phyloP scores from a whole-genome alignment of 2,329 filamentous ascomycete species.

The Colletotrichum sp. region DNA sequence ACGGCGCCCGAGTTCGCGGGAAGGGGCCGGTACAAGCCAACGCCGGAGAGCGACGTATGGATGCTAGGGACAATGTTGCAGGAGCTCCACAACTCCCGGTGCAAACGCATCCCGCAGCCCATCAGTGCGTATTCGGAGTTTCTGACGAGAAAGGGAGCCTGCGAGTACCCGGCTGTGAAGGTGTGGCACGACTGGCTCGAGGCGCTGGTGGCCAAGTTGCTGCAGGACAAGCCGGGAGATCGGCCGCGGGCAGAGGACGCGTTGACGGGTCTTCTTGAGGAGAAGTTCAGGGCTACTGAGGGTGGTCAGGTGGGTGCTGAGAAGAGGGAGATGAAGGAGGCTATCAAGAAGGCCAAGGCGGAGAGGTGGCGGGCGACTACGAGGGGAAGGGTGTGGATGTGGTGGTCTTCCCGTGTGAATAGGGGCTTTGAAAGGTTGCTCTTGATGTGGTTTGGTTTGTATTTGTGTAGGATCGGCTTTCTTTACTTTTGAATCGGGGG shows the following conservation, averaged over 20 bases:
- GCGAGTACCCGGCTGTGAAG: not conserved
- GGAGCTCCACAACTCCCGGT: not conserved
- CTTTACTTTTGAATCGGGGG: not conserved
- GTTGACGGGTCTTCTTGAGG: not conserved
- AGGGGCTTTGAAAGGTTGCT: not conserved
- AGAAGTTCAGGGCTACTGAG: not conserved
- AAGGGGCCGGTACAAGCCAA: not conserved
- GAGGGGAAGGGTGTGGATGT: not conserved
- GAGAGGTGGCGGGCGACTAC: not conserved
- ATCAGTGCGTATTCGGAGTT: not conserved
- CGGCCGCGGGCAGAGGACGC: not conserved
- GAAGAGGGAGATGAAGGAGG: not conserved
- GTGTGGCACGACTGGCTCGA: not conserved
- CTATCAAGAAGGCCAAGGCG: not conserved
- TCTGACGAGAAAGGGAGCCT: not conserved
- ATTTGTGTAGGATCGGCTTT: not conserved
- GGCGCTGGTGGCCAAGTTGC: not conserved
- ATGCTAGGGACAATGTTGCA: not conserved
- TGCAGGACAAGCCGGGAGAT: not conserved
- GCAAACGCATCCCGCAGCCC: not conserved
- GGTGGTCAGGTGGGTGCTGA: not conserved
- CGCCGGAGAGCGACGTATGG: not conserved
- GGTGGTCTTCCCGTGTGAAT: not conserved
- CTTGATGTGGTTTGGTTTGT: not conserved
- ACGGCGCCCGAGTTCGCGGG: not conserved